Evolutionary conservation across 2,329 filamentous ascomycete species (phyloP).

Genomic region (Boeremia exigua): DNA sequence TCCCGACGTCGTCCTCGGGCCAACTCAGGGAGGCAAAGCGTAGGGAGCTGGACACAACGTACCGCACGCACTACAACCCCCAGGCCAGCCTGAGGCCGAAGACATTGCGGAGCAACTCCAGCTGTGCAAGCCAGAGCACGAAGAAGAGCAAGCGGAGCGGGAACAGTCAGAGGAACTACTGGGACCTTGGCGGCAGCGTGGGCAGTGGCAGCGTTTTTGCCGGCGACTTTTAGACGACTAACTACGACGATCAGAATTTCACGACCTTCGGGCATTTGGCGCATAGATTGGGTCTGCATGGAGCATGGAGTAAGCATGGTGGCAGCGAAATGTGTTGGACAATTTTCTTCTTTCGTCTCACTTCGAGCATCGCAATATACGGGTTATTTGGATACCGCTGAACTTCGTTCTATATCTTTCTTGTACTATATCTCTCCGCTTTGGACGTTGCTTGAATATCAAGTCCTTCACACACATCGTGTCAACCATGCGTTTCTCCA

Average conservation of each 20-base stretch:
- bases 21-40: slow-evolving; percentile 26
- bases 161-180: slow-evolving; percentile 82
- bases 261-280: slow-evolving; percentile 9
- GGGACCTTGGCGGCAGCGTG: slow-evolving; percentile 84
- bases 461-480: too few species aligned
- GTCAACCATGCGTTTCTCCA: too few species aligned
- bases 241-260: slow-evolving; percentile 2
- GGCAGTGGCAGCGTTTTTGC: slow-evolving; percentile 66
- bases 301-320: neutral
- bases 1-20: slow-evolving; percentile 33
- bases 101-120: slow-evolving; percentile 57
- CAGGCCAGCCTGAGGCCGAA: slow-evolving; percentile 25
- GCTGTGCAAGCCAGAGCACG: slow-evolving; percentile 88
- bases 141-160: slow-evolving; percentile 73
- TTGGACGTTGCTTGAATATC: too few species aligned
- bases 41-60: slow-evolving; percentile 22
- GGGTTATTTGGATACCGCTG: too few species aligned
- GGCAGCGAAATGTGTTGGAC: neutral
- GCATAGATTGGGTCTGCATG: slow-evolving; percentile 12
- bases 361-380: too few species aligned
- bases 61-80: slow-evolving; percentile 32
- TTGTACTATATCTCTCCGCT: too few species aligned
- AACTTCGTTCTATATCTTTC: too few species aligned
- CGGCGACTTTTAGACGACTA: slow-evolving; percentile 30
- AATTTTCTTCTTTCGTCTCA: too few species aligned